These are phyloP conservation scores for Brassica juncea DNA, from an alignment of 345 rosid species.

Conservation along the genomic window DNA sequence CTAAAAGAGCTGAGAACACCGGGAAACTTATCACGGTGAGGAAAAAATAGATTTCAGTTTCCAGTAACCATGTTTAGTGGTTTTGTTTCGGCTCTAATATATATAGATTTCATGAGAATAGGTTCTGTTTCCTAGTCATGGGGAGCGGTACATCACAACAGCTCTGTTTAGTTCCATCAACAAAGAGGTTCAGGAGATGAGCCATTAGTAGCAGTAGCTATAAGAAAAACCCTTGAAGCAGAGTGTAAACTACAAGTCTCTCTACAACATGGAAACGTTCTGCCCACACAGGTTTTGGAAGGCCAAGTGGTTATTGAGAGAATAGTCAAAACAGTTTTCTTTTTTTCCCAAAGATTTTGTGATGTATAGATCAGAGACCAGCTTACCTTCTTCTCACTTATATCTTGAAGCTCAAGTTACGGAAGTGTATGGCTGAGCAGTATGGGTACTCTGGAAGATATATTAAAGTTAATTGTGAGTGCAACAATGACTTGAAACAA, in stretches of 20 bases:
- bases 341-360: background rate
- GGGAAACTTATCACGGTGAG: conserved; percentile 88
- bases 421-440: background rate
- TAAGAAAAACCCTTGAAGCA: background rate
- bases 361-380: background rate
- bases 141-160: conserved; percentile 76
- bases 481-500: too few species aligned
- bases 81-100: conserved; percentile 9
- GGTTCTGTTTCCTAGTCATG: conserved; percentile 92
- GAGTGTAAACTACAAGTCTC: conserved; percentile 8
- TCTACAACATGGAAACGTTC: background rate
- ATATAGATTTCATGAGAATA: conserved; percentile 21
- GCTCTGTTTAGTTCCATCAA: conserved; percentile 66
- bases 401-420: background rate
- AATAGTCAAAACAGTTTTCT: background rate
- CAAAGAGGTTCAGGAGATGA: conserved; percentile 70
- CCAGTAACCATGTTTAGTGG: background rate
- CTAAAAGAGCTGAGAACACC: conserved; percentile 79
- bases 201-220: conserved; percentile 21
- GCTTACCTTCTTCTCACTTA: background rate
- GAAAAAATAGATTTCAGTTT: background rate
- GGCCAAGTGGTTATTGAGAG: background rate
- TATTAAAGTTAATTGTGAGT: too few species aligned
- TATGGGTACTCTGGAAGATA: background rate
- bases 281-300: conserved; percentile 15